Evolutionary conservation across 495 filamentous ascomycete species (phyloP).

Genomic region (Trichoderma virens): DNA sequence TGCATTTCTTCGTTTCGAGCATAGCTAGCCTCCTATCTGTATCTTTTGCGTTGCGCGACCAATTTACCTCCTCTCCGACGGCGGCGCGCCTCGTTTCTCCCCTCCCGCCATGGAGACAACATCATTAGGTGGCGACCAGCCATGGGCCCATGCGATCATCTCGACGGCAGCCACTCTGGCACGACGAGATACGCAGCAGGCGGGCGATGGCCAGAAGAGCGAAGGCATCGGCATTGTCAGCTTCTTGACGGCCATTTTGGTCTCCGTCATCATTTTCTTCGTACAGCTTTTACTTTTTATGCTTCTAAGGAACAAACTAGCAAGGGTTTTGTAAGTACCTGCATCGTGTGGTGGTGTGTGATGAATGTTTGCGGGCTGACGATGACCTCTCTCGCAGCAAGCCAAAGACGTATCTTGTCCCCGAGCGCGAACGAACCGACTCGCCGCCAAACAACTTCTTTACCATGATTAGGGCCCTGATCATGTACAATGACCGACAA

Average conservation of each 20-base stretch:
- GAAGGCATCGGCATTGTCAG: constrained; percentile 51
- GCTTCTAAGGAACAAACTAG: constrained; percentile 67
- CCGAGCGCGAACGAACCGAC: constrained; percentile 73
- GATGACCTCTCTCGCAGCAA: constrained; percentile 40
- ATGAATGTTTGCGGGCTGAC: constrained; percentile 47
- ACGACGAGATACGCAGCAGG: background rate
- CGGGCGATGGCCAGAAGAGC: constrained; percentile 32
- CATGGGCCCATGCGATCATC: constrained; percentile 6
- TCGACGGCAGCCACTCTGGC: background rate
- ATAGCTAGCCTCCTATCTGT: background rate
- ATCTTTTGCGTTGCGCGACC: background rate
- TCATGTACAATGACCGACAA: constrained; percentile 73
- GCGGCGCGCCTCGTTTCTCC: background rate
- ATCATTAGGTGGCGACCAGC: background rate
- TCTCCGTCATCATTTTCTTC: constrained; percentile 67
- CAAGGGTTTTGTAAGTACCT: constrained; percentile 72
- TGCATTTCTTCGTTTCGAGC: background rate
- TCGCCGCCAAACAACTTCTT: constrained; percentile 64
- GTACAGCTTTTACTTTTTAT: constrained; percentile 71
- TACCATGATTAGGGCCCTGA: constrained; percentile 60
- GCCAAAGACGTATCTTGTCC: constrained; percentile 86
- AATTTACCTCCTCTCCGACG: background rate
- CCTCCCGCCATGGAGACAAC: background rate
- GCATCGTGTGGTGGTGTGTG: too few species aligned
- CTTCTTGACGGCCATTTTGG: constrained; percentile 69